Conservation (phyloP, 179 eudicot species). For the Dionaea muscipula region DNA sequence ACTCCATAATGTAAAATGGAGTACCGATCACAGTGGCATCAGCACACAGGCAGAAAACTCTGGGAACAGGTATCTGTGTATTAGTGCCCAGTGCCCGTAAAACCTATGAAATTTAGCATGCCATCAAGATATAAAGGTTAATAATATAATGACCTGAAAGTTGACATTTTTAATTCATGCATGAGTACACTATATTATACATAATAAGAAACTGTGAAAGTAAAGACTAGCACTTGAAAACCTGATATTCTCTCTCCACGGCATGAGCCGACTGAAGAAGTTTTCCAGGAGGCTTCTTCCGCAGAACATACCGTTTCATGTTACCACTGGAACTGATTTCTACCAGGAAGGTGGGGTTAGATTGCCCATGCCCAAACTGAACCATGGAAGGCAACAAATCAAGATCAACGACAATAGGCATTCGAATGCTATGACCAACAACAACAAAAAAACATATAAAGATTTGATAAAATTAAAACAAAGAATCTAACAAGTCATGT, state of each 20-base stretch:
- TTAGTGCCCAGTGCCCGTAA: slow-evolving; percentile 62
- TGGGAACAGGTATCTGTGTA: slow-evolving; percentile 84
- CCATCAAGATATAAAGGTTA: not conserved
- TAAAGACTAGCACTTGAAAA: slow-evolving; percentile 9
- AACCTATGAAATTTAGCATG: slow-evolving; percentile 38
- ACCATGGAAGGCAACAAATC: not conserved
- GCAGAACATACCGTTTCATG: slow-evolving; percentile 53
- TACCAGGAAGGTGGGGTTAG: slow-evolving; percentile 80
- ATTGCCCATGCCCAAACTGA: slow-evolving; percentile 97
- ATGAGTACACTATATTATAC: no score
- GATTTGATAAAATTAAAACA: no score
- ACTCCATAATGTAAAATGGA: slow-evolving; percentile 93
- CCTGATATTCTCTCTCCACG: slow-evolving; percentile 96
- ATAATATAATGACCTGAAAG: not conserved
- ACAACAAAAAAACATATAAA: not conserved
- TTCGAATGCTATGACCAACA: no score
- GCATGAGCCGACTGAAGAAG: slow-evolving; percentile 93
- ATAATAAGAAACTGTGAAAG: not conserved
- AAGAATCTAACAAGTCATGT: no score
- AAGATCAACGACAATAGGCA: not conserved
- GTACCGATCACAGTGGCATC: slow-evolving; percentile 86
- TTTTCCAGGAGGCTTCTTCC: slow-evolving; percentile 84
- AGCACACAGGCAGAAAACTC: slow-evolving; percentile 75
- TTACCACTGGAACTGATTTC: slow-evolving; percentile 39
- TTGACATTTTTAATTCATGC: no score